phyloP scores from a whole-genome alignment of 225 moss, liverwort and hornwort genomes.

The Bryoerythrophyllum caledonicum region DNA sequence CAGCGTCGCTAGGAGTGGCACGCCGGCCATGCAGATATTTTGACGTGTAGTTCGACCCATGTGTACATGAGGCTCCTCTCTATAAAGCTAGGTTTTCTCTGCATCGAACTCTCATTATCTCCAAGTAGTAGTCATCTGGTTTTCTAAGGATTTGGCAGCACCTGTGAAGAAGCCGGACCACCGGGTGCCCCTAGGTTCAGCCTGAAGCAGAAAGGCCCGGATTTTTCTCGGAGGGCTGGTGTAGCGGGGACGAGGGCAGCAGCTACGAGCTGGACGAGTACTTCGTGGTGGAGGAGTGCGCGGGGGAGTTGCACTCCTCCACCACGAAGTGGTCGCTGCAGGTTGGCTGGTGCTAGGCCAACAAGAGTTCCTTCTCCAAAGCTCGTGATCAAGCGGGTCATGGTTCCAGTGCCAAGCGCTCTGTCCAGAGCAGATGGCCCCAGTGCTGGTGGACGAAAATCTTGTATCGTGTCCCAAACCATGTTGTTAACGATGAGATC shows the following conservation, averaged over 20 bases:
- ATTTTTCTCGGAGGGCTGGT: too few relatives aligned
- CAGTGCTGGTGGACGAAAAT: neutral
- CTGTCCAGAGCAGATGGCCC: neutral
- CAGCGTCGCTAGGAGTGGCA: neutral
- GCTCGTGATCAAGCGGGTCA: neutral
- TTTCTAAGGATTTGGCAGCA: neutral
- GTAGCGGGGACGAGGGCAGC: conserved; percentile 12
- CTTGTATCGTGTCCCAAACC: neutral
- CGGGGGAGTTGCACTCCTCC: too few relatives aligned
- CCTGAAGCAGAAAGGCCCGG: conserved; percentile 5
- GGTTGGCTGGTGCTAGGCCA: conserved; percentile 22
- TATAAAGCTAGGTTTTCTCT: neutral
- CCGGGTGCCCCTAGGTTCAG: neutral
- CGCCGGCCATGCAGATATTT: neutral
- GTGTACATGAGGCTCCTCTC: neutral
- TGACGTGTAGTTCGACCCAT: neutral
- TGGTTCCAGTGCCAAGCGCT: neutral
- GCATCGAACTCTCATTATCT: neutral
- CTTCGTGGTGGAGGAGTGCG: conserved; percentile 1
- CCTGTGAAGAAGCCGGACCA: neutral
- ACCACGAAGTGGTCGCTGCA: conserved; percentile 17
- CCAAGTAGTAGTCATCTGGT: neutral
- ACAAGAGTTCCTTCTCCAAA: neutral
- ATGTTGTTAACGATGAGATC: neutral
- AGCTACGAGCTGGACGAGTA: neutral